These are phyloP conservation scores for Pisolithus thermaeus DNA, from an alignment of 1,284 basidiomycete genomes.

Conservation along the genomic window DNA sequence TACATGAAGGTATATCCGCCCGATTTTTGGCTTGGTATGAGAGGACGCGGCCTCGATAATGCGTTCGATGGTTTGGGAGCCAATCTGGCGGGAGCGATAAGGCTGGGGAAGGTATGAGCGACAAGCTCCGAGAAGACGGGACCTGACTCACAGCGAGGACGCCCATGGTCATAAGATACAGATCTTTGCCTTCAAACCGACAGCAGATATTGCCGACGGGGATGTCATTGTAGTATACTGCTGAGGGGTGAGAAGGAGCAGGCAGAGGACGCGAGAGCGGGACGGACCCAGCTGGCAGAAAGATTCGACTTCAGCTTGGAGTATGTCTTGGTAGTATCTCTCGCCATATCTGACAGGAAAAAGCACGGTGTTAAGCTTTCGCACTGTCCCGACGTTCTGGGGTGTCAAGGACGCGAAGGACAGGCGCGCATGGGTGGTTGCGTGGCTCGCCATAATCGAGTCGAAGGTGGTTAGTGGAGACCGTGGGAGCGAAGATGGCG, in stretches of 20 bases:
- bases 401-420: constrained; percentile 67
- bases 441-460: constrained; percentile 17
- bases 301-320: constrained; percentile 64
- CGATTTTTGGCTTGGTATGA: constrained; percentile 54
- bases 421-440: constrained; percentile 38
- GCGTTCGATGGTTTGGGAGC: constrained; percentile 60
- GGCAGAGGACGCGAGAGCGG: constrained; percentile 7
- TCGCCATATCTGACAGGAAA: constrained; percentile 81
- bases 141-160: constrained; percentile 62
- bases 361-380: constrained; percentile 74
- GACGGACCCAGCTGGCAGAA: constrained; percentile 73
- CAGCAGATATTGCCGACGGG: constrained; percentile 81
- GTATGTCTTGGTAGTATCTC: constrained; percentile 72
- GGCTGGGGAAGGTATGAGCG: constrained; percentile 44
- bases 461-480: no score
- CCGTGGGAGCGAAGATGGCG: no score
- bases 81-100: constrained; percentile 68
- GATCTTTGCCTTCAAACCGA: constrained; percentile 61
- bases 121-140: constrained; percentile 13
- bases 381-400: constrained; percentile 78
- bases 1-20: constrained; percentile 71
- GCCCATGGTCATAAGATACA: constrained; percentile 84
- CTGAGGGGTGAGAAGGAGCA: constrained; percentile 20
- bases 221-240: constrained; percentile 83
- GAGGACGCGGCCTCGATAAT: constrained; percentile 56